A percentile compares a stretch with the other conserved stretches of the same genome.
These are phyloP conservation scores for Hygrophoropsis aurantiaca DNA, from an alignment of 768 basidiomycete genomes.

Conservation along the genomic window DNA sequence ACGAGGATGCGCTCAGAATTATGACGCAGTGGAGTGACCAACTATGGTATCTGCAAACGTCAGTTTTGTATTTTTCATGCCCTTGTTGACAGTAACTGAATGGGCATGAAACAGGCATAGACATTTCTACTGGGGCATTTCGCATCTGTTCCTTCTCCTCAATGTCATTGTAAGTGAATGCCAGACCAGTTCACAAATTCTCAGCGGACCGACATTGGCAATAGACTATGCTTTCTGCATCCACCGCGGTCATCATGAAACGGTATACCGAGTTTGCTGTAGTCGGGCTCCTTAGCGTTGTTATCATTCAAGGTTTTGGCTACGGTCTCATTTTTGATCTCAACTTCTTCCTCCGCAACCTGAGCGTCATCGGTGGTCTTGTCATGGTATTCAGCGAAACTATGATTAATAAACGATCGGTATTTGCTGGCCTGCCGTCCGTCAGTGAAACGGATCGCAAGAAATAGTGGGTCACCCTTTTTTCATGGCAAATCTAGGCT, in stretches of 20 bases:
- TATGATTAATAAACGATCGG: constrained; percentile 80
- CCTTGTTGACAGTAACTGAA: constrained; percentile 8
- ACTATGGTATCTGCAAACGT: constrained; percentile 98
- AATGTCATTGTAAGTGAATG: constrained; percentile 82
- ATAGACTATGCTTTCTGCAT: constrained; percentile 87
- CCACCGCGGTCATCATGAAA: constrained; percentile 83
- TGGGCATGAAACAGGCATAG: constrained; percentile 64
- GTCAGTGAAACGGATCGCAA: constrained; percentile 94
- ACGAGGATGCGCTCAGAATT: constrained; percentile 95
- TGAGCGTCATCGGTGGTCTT: constrained; percentile 95
- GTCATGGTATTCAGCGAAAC: constrained; percentile 99
- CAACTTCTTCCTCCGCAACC: constrained; percentile 99
- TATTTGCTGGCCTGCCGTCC: constrained; percentile 88
- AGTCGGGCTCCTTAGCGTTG: constrained; percentile 85
- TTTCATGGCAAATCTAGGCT: not conserved
- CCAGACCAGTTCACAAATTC: not conserved
- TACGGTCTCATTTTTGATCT: constrained; percentile 99
- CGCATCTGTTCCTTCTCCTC: constrained; percentile 87
- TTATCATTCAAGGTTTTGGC: constrained; percentile 94
- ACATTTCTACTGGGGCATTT: constrained; percentile 93
- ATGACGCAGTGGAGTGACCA: constrained; percentile 95
- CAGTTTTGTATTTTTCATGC: constrained; percentile 28
- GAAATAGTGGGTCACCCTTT: constrained; percentile 77
- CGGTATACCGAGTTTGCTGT: constrained; percentile 87
- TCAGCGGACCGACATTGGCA: not conserved